These are phyloP conservation scores for Barnettozyma sucrosica DNA, from an alignment of 805 yeast species.

Conservation along the genomic window DNA sequence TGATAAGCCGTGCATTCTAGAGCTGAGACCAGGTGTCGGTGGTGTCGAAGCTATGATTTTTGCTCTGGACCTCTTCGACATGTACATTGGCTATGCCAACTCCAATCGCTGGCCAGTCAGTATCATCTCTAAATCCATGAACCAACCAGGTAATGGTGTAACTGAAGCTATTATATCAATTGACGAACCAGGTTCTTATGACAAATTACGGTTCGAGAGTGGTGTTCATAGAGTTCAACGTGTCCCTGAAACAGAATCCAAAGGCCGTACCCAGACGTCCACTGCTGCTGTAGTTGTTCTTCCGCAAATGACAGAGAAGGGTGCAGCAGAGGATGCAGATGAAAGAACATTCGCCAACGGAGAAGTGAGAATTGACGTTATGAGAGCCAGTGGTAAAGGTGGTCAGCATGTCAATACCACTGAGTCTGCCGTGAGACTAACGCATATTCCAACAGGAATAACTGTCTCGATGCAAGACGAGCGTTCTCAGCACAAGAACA, in stretches of 20 bases:
- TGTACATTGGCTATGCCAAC: constrained; percentile 75
- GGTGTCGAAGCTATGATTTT: constrained; percentile 91
- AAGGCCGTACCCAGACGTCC: constrained; percentile 92
- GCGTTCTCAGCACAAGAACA: constrained; percentile 89
- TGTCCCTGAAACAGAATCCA: constrained; percentile 87
- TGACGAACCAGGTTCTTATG: constrained; percentile 73
- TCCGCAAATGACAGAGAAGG: constrained; percentile 66
- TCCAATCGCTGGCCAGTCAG: constrained; percentile 60
- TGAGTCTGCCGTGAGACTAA: constrained; percentile 90
- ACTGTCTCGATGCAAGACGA: constrained; percentile 90
- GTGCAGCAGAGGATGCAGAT: constrained; percentile 40
- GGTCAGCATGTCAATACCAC: constrained; percentile 98
- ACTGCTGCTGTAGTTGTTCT: constrained; percentile 93
- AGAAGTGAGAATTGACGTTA: constrained; percentile 90
- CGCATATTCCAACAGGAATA: constrained; percentile 88
- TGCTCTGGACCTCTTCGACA: constrained; percentile 68
- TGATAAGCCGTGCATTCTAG: constrained; percentile 73
- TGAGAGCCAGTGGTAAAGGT: constrained; percentile 96
- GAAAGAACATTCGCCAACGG: constrained; percentile 77
- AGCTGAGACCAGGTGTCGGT: constrained; percentile 92
- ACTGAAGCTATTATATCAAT: constrained; percentile 71
- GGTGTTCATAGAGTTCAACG: constrained; percentile 97
- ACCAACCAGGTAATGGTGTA: constrained; percentile 60
- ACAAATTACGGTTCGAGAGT: constrained; percentile 71
- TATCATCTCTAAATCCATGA: constrained; percentile 49